Conservation (phyloP, 202 grass and related monocot genomes). For the Hordeum pubiflorum region DNA sequence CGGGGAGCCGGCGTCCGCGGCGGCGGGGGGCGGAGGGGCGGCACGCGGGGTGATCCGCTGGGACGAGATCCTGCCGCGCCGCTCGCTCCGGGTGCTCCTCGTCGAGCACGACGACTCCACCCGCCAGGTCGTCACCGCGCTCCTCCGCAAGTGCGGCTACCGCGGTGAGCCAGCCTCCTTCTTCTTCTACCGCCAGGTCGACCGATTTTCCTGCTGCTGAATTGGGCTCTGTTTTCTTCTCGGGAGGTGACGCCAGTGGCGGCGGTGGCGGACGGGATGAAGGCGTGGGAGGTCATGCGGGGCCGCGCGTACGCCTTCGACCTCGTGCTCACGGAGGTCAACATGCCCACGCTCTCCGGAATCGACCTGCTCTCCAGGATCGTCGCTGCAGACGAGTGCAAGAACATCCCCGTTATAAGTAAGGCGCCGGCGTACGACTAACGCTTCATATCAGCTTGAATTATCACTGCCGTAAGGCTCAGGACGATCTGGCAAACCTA, state of each 20-base stretch:
- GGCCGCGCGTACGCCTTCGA: conserved; percentile 63
- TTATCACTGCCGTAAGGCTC: not conserved
- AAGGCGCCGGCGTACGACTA: conserved; percentile 2
- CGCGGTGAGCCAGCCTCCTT: conserved; percentile 40
- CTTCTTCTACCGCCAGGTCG: not conserved
- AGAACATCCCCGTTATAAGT: conserved; percentile 94
- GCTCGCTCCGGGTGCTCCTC: conserved; percentile 73
- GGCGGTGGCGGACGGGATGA: conserved; percentile 68
- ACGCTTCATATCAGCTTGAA: not conserved
- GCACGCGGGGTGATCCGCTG: conserved; percentile 38
- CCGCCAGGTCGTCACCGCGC: conserved; percentile 83
- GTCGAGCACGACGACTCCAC: conserved; percentile 96
- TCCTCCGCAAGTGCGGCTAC: conserved; percentile 90
- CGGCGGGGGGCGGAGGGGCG: not conserved
- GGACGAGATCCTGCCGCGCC: conserved; percentile 77
- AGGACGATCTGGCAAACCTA: not conserved
- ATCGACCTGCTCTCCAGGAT: conserved; percentile 82
- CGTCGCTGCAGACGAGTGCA: conserved; percentile 67
- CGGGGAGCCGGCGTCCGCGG: not conserved
- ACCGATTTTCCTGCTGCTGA: not conserved
- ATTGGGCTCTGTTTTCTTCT: not conserved
- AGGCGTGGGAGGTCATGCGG: conserved; percentile 89
- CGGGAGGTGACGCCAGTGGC: conserved; percentile 44
- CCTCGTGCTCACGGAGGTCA: conserved; percentile 90
- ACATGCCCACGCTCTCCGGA: conserved; percentile 79